Evolutionary conservation across 1,284 basidiomycete genomes (phyloP), one percentile per base, ranked within the genome.

Genomic region (Malassezia obtusa): DNA sequence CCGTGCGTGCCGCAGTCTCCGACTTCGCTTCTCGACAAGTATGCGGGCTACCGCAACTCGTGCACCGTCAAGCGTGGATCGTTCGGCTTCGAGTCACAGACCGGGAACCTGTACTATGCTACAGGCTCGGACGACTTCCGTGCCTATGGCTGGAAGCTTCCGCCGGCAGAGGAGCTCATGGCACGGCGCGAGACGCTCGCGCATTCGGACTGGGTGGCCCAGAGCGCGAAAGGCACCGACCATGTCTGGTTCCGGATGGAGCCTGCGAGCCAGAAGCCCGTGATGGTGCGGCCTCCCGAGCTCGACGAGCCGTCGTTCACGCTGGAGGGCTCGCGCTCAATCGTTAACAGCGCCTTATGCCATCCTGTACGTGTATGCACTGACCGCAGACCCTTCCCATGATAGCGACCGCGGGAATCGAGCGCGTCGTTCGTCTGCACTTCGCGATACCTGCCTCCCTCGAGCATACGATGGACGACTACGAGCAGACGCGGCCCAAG

Each of bases 31-130:
- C 22, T 17, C n/a, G 45, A 51, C 15, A 37, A 28, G 15, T 37
- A 32, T n/a, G 17, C 45, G 7, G 79, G 79, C 3, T 87, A 86
- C 67, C 77, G 77, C 0, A 87, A 88, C 67, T 78, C 79, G 1
- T 84, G 83, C 56, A 87, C 85, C 0, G 86, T 85, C 76, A 88
- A 87, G 77, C 87, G 84, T 82, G 85, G 85, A 11, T 80, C 81
- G 3, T 86, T 88, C 58, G 84, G 85, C 32, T 46, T 56, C 22
- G 53, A 56, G 44, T n/a, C 41, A 3, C 52, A 50, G 32, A 39
- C 47, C 2, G 80, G 81, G 0, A 82, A 83, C 47, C 69, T 78
- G 25, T 81, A 83, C 63, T 88, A 83, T 64, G 78, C 78, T 30
- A 79, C 80, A 11, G 86, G 86, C 11, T 87, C 84, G 10, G 86